Evolutionary conservation across 192 early-diverging fungal genomes (phyloP), one percentile per base, ranked within the genome.

Genomic region (Coemansia sp.): DNA sequence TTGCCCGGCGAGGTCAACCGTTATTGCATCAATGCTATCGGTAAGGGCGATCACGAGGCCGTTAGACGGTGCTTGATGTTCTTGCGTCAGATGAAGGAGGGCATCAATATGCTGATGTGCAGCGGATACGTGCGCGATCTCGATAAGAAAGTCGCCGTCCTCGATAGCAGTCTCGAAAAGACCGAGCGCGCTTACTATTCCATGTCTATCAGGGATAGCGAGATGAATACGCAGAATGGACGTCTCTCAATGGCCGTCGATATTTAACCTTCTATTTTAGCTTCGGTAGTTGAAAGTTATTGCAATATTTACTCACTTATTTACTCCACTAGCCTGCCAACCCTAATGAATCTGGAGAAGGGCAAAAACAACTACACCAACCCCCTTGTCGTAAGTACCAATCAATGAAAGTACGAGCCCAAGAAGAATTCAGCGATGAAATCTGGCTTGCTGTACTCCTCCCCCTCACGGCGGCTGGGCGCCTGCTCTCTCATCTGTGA

Each of bases 1-100:
- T 63, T 89, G 38, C 80, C 85, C 1, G 87, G 87, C 10, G 87
- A 89, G 54, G 70, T 89, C 29, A 89, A 86, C 62, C 74, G 87
- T 39, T 83, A 79, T 24, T 77, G 75, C 69, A 89, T 89, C 54
- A 89, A 87, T 46, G 60, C 79, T 3, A 71, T 89, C 39, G 83
- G 74, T 1, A 82, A 78, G 61, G 76, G 82, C 31, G 76, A 86
- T 22, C 59, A 56, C 3, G 67, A 79, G 12, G 77, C 74, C 6
- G 84, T 79, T 7, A 56, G 47, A 20, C 53, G 66, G n/a, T 75
- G 79, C 45, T 61, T 84, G 43, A 56, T 31, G 24, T 85, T 87
- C 41, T 49, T 89, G 51, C 67, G 81, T 1, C 29, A 35, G 31
- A 59, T 89, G 36, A 77, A 69, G 59, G 77, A 77, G n/a, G 83